Evolutionary conservation across 208 protist species (phyloP), one percentile per base, ranked within the genome.

Genomic region (Histomonas meleagridis): DNA sequence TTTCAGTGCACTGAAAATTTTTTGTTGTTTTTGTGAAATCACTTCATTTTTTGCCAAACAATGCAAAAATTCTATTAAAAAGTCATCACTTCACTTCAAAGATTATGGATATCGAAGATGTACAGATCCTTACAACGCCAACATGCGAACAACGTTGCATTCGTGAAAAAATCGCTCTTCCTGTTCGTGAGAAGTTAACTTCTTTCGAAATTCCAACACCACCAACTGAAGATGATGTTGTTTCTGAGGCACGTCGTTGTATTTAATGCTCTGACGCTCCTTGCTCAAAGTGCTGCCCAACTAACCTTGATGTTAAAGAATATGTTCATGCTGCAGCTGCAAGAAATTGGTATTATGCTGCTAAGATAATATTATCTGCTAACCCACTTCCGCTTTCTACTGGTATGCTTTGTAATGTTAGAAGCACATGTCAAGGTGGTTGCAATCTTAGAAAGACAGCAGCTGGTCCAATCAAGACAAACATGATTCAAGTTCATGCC

Each of bases 341-440:
- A 10, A 78, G 55, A 10, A 92, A 92, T 46, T 92, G 60, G 57
- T 92, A 92, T 35, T 95, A 95, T 32, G 95, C 96, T 46, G 95
- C 95, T 0, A 95, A 96, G 92, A 90, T 92, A 2, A 97, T 97
- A 90, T 94, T 97, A 16, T 96, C 94, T 7, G 95, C 96, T 91
- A 97, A 97, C 92, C 96, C 96, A 53, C 32, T 92, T 14, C 72
- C 72, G 38, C 76, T 92, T 57, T 92, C 91, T 60, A 60, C 18
- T 70, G 96, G 95, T 92, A 96, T 97, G 95, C 94, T 97, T 18
- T 97, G 96, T 93, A 95, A 96, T 14, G 94, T 94, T 0, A 93
- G 62, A 51, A 93, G 96, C 40, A 91, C 96, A 4, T 97, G 96
- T 92, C 94, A 95, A 55, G 94, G 95, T 62, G 94, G 95, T 7